Evolutionary conservation across 2,329 filamentous ascomycete species (phyloP), one percentile per base, ranked within the genome.

Genomic region (Pseudogymnoascus sp.): DNA sequence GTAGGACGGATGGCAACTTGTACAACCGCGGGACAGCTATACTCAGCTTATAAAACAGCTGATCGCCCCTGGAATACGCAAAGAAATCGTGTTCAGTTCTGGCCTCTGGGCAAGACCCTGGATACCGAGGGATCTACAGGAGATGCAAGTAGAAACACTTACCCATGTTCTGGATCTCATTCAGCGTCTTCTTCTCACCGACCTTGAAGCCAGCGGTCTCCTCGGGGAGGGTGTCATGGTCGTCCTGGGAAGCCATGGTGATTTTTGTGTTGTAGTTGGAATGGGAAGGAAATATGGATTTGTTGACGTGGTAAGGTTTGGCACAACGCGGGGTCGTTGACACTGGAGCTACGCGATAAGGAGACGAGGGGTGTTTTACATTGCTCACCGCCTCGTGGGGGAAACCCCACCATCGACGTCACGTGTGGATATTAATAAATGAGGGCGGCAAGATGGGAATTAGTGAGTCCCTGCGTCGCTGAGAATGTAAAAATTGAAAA

Each of bases 141-240:
- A 64, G 47, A 63, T 37, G 37, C n/a, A 59, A 59, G 33, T 61
- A 59, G 64, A 53, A 56, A 50, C 64, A 81, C 90, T 74, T 81
- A 96, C 92, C 95, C 79, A 99, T 89, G 76, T 96, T 83, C 74
- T 93, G 84, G 79, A 97, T 97, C 78, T 97, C 90, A 68, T 93
- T 90, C 74, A 99, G 83, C 71, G 91, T 96, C 85, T 97, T 96
- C 88, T 97, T 97, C 85, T 97, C 91, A 70, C 91, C 93, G 74
- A 97, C 89, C 86, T 96, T 97, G 88, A 97, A 97, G 75, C 93
- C 93, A 79, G 93, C 88, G 69, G 93, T 97, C 80, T 88, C 84
- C 80, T 95, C 90, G 68, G 91, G 88, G 77, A 89, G 82, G 70
- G 93, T 86, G 73, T 97, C 93, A 66, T 96, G 91, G 11, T 90